A percentile compares a stretch with the other conserved stretches of the same genome.
phyloP scores from a whole-genome alignment of 495 filamentous ascomycete genomes.

The Aspergillus bridgeri region DNA sequence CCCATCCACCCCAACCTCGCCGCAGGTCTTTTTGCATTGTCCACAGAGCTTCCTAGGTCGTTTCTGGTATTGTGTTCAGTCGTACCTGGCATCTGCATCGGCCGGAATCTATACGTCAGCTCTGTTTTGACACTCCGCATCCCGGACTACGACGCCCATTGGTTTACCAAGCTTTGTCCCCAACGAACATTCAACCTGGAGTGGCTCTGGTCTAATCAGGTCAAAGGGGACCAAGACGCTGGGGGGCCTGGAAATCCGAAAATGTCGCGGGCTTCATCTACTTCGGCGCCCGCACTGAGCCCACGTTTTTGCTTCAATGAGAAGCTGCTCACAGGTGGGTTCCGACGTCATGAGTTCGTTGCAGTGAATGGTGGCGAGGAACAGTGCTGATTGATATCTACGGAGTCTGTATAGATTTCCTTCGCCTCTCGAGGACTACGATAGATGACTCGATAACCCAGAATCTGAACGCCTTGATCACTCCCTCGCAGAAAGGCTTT shows the following conservation, averaged over 20 bases:
- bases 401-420: slow-evolving; percentile 63
- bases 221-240: slow-evolving; percentile 20
- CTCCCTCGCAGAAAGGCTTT: slow-evolving; percentile 67
- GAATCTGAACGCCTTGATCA: slow-evolving; percentile 86
- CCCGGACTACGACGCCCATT: neutral
- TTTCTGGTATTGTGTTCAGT: too few species aligned
- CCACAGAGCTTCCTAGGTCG: too few species aligned
- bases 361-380: neutral
- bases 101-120: neutral
- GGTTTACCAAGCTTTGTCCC: neutral
- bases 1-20: too few species aligned
- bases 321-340: slow-evolving; percentile 71
- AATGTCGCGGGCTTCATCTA: slow-evolving; percentile 61
- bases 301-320: slow-evolving; percentile 95
- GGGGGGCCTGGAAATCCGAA: slow-evolving; percentile 19
- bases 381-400: slow-evolving; percentile 6
- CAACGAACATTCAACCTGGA: slow-evolving; percentile 31
- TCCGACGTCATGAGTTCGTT: neutral
- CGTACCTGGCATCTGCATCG: too few species aligned
- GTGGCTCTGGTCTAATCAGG: slow-evolving; percentile 39
- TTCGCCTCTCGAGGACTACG: slow-evolving; percentile 77
- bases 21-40: too few species aligned
- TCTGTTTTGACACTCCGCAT: neutral
- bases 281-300: slow-evolving; percentile 60
- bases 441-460: slow-evolving; percentile 93